phyloP scores from a whole-genome alignment of 495 filamentous ascomycete genomes.

The Penicillium bovifimosum region DNA sequence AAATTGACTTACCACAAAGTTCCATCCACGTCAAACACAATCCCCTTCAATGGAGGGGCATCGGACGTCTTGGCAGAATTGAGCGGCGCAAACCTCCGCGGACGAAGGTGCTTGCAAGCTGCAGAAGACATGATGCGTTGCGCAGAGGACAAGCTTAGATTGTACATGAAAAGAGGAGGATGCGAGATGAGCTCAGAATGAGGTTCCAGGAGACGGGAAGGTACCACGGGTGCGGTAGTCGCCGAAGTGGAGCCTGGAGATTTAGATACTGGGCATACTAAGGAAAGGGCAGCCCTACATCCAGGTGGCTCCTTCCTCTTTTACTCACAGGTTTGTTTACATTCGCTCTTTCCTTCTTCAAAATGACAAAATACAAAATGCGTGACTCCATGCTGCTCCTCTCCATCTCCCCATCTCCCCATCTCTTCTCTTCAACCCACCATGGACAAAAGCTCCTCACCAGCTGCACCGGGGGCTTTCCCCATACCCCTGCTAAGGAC shows the following conservation, averaged over 20 bases:
- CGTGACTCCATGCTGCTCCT: not conserved
- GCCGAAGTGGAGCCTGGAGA: slow-evolving; percentile 4
- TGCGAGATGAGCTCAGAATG: not conserved
- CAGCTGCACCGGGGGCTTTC: slow-evolving; percentile 3
- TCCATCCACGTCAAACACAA: slow-evolving; percentile 94
- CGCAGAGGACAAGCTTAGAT: not conserved
- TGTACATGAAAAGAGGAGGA: slow-evolving; percentile 4
- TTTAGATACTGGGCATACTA: no score
- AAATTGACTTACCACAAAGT: slow-evolving; percentile 71
- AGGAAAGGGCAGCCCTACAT: not conserved
- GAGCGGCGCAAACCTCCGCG: slow-evolving; percentile 52
- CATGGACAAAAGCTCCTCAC: not conserved
- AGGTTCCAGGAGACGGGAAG: not conserved
- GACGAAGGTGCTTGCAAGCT: slow-evolving; percentile 27
- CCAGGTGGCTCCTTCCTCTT: not conserved
- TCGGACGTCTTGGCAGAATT: slow-evolving; percentile 28
- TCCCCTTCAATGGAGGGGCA: slow-evolving; percentile 62
- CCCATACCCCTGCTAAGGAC: slow-evolving; percentile 13
- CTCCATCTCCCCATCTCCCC: not conserved
- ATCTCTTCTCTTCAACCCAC: not conserved
- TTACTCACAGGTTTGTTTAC: not conserved
- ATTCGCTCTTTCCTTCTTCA: not conserved
- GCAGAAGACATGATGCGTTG: slow-evolving; percentile 26
- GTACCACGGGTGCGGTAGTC: not conserved
- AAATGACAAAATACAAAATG: not conserved